phyloP scores from a whole-genome alignment of 1,139 yeast genomes.

The Hyphopichia wangnamkhiaoensis region DNA sequence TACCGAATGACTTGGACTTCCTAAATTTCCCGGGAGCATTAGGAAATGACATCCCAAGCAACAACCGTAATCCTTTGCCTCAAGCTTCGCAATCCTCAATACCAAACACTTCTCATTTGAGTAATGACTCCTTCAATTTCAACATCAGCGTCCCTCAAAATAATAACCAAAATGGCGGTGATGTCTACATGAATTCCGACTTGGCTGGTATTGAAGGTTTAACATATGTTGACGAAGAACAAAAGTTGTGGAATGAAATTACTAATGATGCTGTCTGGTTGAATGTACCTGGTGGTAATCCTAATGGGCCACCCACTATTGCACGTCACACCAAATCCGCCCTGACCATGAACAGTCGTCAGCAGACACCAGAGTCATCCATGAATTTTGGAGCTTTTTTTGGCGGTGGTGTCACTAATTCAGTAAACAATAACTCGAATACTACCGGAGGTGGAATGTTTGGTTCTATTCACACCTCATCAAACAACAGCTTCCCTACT shows the following conservation, averaged over 20 bases:
- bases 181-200: slow-evolving; percentile 35
- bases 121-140: slow-evolving; percentile 18
- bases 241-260: slow-evolving; percentile 73
- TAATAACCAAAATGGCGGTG: slow-evolving; percentile 17
- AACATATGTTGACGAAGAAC: slow-evolving; percentile 51
- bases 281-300: slow-evolving; percentile 25
- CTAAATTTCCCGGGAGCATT: slow-evolving; percentile 15
- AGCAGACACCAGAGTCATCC: neutral
- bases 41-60: neutral
- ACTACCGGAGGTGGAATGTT: neutral
- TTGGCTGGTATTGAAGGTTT: slow-evolving; percentile 48
- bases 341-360: slow-evolving; percentile 1
- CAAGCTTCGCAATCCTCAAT: slow-evolving; percentile 3
- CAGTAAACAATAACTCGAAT: neutral
- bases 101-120: slow-evolving; percentile 7
- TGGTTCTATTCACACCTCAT: neutral
- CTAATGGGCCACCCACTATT: slow-evolving; percentile 20
- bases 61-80: too few species aligned
- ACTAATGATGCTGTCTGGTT: slow-evolving; percentile 77
- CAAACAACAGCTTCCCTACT: neutral
- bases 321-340: slow-evolving; percentile 4
- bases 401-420: neutral
- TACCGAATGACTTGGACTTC: slow-evolving; percentile 21
- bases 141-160: slow-evolving; percentile 17
- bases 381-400: neutral